Evolutionary conservation across 2,329 filamentous ascomycete genomes (phyloP), one percentile per base, ranked within the genome.

Genomic region (Penicillium sumatraense): DNA sequence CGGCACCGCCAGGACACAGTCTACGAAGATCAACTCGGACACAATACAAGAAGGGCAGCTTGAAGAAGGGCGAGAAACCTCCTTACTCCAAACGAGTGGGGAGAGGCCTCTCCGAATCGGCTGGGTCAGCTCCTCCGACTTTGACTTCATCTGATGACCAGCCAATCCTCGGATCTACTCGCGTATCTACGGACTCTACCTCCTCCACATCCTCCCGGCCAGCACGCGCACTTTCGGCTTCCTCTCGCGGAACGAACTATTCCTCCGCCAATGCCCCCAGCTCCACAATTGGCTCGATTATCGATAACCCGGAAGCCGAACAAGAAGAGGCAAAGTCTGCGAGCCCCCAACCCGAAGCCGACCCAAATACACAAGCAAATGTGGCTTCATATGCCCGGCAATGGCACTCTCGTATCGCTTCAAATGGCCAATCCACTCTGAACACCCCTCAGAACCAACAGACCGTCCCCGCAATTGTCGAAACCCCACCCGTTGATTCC

Each of bases 21-120:
- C 78, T 99, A 46, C 89, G 95, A 64, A 86, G 95, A 58, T 97
- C 95, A 11, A 99, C 92, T 18, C 85, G 91, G 51, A 99, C 95
- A 5, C 93, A 90, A 23, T 98, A 98, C 72, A 83, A 93, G 66
- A 91, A 90, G 54, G 93, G 93, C 29, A 97, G 93, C 76, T 74
- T 96, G 59, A 88, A 89, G 48, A 90, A 88, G 62, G 89, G 90
- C 21, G 89, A 95, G 57, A 84, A 89, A 51, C 80, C 86, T 3
- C 86, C 89, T 0, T 89, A 91, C 62, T 89, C 90, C 1, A 91
- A 90, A 72, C 85, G 93, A 35, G 80, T 86, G 41, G 83, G 84
- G 40, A 85, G 85, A 54, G 82, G 62, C 18, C 52, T 85, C 21
- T 78, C 81, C n/a, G 88, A 89, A 16, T 80, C 80, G 13, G 86